Base-by-base conservation (phyloP, 2,329 filamentous ascomycete genomes). In the Penicillium digitatum region DNA sequence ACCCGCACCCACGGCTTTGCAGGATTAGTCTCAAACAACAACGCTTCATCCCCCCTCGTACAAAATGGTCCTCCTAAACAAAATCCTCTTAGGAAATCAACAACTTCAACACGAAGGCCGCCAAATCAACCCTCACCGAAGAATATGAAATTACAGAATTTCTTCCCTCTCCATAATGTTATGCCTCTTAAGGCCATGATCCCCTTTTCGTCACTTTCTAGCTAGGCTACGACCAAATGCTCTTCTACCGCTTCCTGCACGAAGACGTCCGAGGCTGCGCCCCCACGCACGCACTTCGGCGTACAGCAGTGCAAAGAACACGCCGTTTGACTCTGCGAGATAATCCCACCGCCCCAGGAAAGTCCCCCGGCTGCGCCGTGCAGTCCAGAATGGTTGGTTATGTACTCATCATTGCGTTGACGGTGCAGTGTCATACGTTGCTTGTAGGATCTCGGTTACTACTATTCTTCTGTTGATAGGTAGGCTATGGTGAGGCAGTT, bases 241-340 rank as follows among this genome's bases (percentile, higher is more conserved):
- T 81, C 5, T 78, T 75, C 63, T 80, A 79, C 55, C 76, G 75
- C 48, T 79, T 77, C 57, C 68, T 80, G 0, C 70, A 74, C 42
- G 65, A 69, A 22, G 64, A 69, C 26, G 58, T 61, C 5, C 58
- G 63, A 29, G 45, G 54, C 3, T 52, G 55, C 9, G 52, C 52
- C 9, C 45, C 59, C 11, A n/a, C 48, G 54, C 4, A 56, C 57
- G n/a, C 59, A 44, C 42, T 57, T 38, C 46, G 76, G 76, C 52
- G 72, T 75, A 1, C 59, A 69, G 6, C 72, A 71, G 48, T 78
- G 75, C 60, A 76, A 76, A 56, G 52, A 63, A 1, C 72, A 78
- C 51, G 74, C 77, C 0, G 65, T 70, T 0, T 66, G 62, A 0
- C 69, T 78, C 12, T 78, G 69, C 59, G 72, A 71, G 47, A 67